Percentiles rank a stretch among this genome's conserved stretches.
These are phyloP conservation scores for Cucurbita moschata DNA, from an alignment of 306 rosid genomes.

Conservation along the genomic window DNA sequence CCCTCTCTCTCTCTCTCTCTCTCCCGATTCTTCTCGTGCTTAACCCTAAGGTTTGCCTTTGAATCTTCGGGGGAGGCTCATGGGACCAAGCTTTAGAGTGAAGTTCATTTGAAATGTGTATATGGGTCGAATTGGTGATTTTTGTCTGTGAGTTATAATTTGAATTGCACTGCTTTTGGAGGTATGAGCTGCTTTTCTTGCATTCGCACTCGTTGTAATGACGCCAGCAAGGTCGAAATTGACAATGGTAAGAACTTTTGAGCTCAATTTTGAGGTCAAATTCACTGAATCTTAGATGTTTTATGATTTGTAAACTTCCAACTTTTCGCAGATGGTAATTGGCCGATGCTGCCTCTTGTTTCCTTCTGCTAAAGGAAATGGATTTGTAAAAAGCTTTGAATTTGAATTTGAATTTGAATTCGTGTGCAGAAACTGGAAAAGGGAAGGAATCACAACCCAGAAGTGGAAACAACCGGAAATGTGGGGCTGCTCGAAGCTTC, in stretches of 20 bases:
- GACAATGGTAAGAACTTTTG: conserved; percentile 23
- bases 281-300: neutral
- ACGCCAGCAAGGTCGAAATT: conserved; percentile 31
- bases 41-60: conserved; percentile 1
- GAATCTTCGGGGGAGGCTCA: conserved; percentile 8
- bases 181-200: conserved; percentile 42
- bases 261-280: conserved; percentile 1
- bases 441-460: conserved; percentile 9
- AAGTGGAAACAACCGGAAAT: conserved; percentile 4
- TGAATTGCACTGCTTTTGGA: neutral
- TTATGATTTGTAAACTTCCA: neutral
- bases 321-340: conserved; percentile 16
- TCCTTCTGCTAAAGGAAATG: neutral
- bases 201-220: conserved; percentile 27
- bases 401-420: neutral
- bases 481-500: conserved; percentile 5
- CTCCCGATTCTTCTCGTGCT: neutral
- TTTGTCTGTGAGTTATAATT: neutral
- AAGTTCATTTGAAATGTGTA: neutral
- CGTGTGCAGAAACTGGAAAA: neutral
- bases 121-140: neutral
- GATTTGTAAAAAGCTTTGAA: neutral
- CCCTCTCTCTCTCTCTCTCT: neutral
- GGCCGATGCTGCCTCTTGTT: neutral
- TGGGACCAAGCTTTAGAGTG: conserved; percentile 2